phyloP scores from a whole-genome alignment of 805 yeast species.

The Blastobotrys americana region DNA sequence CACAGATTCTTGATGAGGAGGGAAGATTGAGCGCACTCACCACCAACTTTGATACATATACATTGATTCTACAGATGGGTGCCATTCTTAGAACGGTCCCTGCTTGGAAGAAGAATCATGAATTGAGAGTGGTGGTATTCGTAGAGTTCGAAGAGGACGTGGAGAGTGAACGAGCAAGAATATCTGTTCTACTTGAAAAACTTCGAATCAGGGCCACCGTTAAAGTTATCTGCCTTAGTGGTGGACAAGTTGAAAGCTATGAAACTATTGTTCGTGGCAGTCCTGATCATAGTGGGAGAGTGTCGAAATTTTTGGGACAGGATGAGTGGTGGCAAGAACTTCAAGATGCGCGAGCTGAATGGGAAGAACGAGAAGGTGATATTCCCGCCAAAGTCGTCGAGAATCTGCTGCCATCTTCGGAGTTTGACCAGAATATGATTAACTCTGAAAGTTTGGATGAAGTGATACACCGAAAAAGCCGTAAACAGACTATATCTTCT shows the following conservation, averaged over 20 bases:
- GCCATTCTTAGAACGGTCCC: conserved; percentile 91
- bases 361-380: conserved; percentile 4
- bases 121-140: conserved; percentile 75
- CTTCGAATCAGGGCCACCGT: conserved; percentile 79
- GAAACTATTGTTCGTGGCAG: conserved; percentile 72
- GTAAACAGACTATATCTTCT: conserved; percentile 44
- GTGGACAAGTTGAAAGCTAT: conserved; percentile 53
- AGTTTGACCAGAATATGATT: not conserved
- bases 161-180: conserved; percentile 57
- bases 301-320: conserved; percentile 44
- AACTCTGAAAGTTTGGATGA: not conserved
- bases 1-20: conserved; percentile 57
- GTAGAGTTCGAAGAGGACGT: conserved; percentile 73
- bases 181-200: conserved; percentile 57
- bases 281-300: conserved; percentile 36
- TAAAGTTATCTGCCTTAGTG: conserved; percentile 59
- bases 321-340: conserved; percentile 86
- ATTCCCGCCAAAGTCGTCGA: conserved; percentile 3
- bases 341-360: conserved; percentile 44
- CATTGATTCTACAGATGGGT: conserved; percentile 86
- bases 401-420: conserved; percentile 3
- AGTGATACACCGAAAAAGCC: conserved; percentile 12
- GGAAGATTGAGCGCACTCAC: conserved; percentile 53
- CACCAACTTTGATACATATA: conserved; percentile 92
- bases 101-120: conserved; percentile 76